phyloP scores from a whole-genome alignment of 1,284 basidiomycete species.

The Cutaneotrichosporon dermatis region DNA sequence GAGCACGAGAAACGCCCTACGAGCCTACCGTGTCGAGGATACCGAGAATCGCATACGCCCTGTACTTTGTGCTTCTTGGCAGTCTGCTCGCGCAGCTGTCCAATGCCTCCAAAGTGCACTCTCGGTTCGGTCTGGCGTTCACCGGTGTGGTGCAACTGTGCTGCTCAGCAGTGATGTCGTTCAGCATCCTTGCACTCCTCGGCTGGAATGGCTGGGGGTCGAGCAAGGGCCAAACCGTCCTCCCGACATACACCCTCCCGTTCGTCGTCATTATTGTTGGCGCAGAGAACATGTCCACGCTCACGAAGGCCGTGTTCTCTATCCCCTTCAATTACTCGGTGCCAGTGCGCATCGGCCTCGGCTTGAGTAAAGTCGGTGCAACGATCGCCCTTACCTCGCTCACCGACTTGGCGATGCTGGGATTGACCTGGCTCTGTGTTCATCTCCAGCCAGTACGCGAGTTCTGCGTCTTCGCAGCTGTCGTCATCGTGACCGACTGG shows the following conservation, averaged over 20 bases:
- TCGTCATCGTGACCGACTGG: slow-evolving; percentile 93
- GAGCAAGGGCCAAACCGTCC: slow-evolving; percentile 32
- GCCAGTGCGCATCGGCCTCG: slow-evolving; percentile 84
- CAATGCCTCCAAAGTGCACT: slow-evolving; percentile 79
- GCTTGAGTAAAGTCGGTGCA: slow-evolving; percentile 78
- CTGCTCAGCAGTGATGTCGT: slow-evolving; percentile 86
- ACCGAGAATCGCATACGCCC: slow-evolving; percentile 43
- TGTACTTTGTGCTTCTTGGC: slow-evolving; percentile 72
- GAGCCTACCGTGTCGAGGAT: neutral
- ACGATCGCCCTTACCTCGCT: slow-evolving; percentile 89
- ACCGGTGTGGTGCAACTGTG: slow-evolving; percentile 87
- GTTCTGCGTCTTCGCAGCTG: slow-evolving; percentile 89
- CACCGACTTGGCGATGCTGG: slow-evolving; percentile 76
- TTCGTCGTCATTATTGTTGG: slow-evolving; percentile 94
- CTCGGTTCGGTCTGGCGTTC: slow-evolving; percentile 83
- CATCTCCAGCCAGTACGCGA: slow-evolving; percentile 75
- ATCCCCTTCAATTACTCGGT: slow-evolving; percentile 87
- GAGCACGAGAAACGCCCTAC: neutral
- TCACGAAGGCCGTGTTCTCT: slow-evolving; percentile 82
- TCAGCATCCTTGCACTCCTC: slow-evolving; percentile 61
- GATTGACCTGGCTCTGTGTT: slow-evolving; percentile 70
- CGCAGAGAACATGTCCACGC: slow-evolving; percentile 93
- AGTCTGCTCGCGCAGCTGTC: slow-evolving; percentile 75
- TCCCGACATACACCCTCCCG: slow-evolving; percentile 64
- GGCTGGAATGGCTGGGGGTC: slow-evolving; percentile 44